Evolutionary conservation across 148 eudicot species (phyloP).

Genomic region (Pharnaceum exiguum): DNA sequence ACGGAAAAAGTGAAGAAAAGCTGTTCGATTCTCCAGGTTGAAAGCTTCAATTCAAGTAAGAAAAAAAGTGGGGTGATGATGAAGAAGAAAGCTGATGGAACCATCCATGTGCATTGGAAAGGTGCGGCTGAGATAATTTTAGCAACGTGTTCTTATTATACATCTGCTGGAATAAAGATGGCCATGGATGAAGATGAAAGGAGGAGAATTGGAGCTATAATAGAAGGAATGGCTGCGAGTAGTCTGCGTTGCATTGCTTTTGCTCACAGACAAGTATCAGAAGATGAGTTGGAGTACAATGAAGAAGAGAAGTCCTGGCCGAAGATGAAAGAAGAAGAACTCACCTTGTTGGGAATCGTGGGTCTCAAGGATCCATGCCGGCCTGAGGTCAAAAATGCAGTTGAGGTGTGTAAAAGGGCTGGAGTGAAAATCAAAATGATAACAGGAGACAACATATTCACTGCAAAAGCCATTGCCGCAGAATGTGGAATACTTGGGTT

Average conservation of each 20-base stretch:
- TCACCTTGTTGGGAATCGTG: constrained; percentile 69
- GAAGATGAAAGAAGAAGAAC: constrained; percentile 40
- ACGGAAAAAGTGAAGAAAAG: constrained; percentile 43
- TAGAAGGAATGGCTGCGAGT: constrained; percentile 84
- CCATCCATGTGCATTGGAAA: constrained; percentile 67
- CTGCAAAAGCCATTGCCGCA: constrained; percentile 81
- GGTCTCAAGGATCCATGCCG: constrained; percentile 89
- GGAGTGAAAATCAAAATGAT: constrained; percentile 78
- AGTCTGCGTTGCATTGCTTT: constrained; percentile 90
- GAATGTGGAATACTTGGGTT: constrained; percentile 74
- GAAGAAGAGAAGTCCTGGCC: constrained; percentile 18
- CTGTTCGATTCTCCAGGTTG: constrained; percentile 46
- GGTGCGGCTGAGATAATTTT: constrained; percentile 87
- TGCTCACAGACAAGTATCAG: constrained; percentile 42
- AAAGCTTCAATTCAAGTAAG: constrained; percentile 76
- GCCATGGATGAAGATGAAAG: constrained; percentile 40
- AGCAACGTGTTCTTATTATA: constrained; percentile 43
- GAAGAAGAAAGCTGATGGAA: constrained; percentile 32
- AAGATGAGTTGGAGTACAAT: constrained; percentile 16
- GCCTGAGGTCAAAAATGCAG: constrained; percentile 59
- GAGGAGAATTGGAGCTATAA: constrained; percentile 40
- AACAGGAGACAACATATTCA: constrained; percentile 82
- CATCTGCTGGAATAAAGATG: constrained; percentile 26
- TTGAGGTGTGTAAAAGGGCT: constrained; percentile 55
- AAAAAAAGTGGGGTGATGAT: constrained; percentile 70